Conservation (phyloP, 179 eudicot genomes). For the Corrigiola litoralis region DNA sequence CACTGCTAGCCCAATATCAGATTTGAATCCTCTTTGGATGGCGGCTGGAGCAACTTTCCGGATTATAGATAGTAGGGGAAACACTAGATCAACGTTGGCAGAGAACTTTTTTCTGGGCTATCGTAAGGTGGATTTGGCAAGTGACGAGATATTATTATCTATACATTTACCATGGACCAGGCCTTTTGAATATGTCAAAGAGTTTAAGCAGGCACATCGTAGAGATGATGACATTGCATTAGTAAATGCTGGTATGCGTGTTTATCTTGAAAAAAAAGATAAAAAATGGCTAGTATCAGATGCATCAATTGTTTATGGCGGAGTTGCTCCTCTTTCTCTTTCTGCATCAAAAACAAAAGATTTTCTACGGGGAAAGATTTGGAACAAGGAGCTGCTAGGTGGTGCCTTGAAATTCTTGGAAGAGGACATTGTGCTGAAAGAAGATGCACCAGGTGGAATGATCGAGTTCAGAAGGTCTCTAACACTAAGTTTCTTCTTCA, state of each 20-base stretch:
- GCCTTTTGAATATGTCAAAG: conserved; percentile 74
- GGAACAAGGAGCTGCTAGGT: conserved; percentile 63
- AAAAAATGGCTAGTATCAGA: conserved; percentile 75
- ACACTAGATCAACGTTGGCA: conserved; percentile 52
- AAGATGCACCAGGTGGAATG: conserved; percentile 99
- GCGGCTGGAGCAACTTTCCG: conserved; percentile 82
- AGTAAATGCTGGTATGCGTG: conserved; percentile 98
- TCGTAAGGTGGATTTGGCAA: conserved; percentile 80
- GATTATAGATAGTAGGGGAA: conserved; percentile 70
- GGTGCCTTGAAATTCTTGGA: conserved; percentile 60
- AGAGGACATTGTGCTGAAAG: conserved; percentile 66
- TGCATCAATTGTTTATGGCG: conserved; percentile 94
- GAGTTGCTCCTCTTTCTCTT: conserved; percentile 85
- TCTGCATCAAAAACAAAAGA: conserved; percentile 55
- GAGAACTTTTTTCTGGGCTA: conserved; percentile 85
- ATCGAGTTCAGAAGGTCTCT: conserved; percentile 90
- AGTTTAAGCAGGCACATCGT: conserved; percentile 97
- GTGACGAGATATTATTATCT: conserved; percentile 75
- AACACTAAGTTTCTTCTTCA: conserved; percentile 85
- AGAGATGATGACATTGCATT: conserved; percentile 98
- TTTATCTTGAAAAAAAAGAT: conserved; percentile 57
- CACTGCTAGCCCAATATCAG: conserved; percentile 98
- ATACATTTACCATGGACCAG: conserved; percentile 85
- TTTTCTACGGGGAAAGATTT: conserved; percentile 66
- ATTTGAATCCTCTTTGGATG: conserved; percentile 97